phyloP scores from a whole-genome alignment of 257 asterid species.

The Ligustrum vulgare region DNA sequence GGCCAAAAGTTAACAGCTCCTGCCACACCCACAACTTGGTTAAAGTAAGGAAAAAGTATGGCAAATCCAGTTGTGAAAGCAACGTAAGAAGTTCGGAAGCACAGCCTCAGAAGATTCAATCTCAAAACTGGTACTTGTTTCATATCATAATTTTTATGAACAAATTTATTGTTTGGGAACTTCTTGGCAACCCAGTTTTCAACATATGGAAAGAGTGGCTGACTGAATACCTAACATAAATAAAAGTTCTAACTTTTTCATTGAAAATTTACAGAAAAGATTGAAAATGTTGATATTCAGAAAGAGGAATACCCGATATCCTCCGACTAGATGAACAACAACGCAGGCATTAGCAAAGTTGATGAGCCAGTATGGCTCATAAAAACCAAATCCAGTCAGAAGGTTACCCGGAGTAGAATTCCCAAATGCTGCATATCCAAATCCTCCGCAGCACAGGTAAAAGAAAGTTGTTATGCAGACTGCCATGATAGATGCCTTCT shows the following conservation, averaged over 20 bases:
- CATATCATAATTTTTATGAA: constrained; percentile 28
- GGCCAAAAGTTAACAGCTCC: constrained; percentile 89
- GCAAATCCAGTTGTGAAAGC: constrained; percentile 55
- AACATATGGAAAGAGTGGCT: constrained; percentile 61
- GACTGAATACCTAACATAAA: constrained; percentile 53
- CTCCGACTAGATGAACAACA: constrained; percentile 73
- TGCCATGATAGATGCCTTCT: constrained; percentile 59
- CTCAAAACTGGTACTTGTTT: constrained; percentile 39
- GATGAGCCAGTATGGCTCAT: constrained; percentile 80
- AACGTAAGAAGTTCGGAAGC: constrained; percentile 60
- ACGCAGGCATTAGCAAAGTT: constrained; percentile 87
- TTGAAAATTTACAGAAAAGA: not conserved
- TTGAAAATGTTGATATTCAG: not conserved
- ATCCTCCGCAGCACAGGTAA: constrained; percentile 82
- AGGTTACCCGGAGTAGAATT: constrained; percentile 80
- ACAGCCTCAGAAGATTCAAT: constrained; percentile 48
- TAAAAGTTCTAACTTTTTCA: not conserved
- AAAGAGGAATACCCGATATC: constrained; percentile 58
- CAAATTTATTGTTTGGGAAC: constrained; percentile 44
- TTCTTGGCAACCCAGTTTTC: constrained; percentile 45
- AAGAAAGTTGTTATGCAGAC: constrained; percentile 58
- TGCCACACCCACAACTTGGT: constrained; percentile 70
- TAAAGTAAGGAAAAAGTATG: constrained; percentile 67
- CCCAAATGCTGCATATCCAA: constrained; percentile 94
- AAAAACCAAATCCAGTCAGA: constrained; percentile 82